Evolutionary conservation across 306 rosid species (phyloP), one percentile per base, ranked within the genome.

Genomic region (Argentina anserina): DNA sequence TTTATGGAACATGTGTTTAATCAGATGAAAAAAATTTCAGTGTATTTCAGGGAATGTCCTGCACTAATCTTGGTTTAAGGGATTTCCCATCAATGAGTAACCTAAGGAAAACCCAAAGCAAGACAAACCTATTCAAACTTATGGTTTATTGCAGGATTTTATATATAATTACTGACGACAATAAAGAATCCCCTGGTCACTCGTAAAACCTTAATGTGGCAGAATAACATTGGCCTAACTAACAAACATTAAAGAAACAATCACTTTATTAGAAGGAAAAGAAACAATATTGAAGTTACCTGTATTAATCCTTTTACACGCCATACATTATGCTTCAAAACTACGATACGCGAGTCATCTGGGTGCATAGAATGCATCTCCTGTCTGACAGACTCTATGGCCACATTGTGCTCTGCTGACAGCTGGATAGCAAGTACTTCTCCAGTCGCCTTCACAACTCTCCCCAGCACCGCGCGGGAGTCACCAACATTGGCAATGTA

Each of bases 221-320:
- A n/a, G 46, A 39, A 64, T 18, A 64, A 64, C 69, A 21, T 10
- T 64, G 69, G 69, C 29, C 69, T n/a, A 37, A 37, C 31, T 9
- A 52, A 52, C 59, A 21, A 34, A 64, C 69, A n/a, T 39, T 34
- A 11, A 64, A 39, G 47, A 13, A 20, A 39, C 4, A 21, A 34
- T 37, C 36, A 9, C 26, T 64, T 45, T 45, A 68, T 52, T 21
- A 52, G 56, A 34, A 72, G 47, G 67, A 29, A 58, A 14, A 31
- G 39, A 70, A 73, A 33, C 1, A 70, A 14, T 2, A 55, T 37
- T 58, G 7, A 41, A 58, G n/a, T 56, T 87, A 90, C 97, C 96
- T 93, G 98, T 81, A 93, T 90, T 73, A 93, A 83, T 74, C 98
- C 98, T 86, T 93, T 93, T 77, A 90, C 98, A 14, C 98, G 98